Evolutionary conservation across 2,329 filamentous ascomycete genomes (phyloP), one percentile per base, ranked within the genome.

Genomic region (Xylariaceae sp.): DNA sequence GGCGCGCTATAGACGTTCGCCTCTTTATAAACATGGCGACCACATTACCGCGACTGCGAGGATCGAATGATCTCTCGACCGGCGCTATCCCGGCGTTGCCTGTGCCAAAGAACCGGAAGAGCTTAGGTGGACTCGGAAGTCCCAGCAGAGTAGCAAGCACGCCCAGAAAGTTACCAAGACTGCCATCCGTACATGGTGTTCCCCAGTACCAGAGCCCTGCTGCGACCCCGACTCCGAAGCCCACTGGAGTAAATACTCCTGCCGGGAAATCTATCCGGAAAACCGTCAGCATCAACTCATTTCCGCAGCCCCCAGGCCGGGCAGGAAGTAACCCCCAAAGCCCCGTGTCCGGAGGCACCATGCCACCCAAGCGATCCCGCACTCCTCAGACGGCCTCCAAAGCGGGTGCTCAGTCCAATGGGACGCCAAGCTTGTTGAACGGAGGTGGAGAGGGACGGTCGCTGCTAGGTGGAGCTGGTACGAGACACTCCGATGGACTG

Each of bases 231-330:
- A 79, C 83, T 13, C 77, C 83, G 15, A 83, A 82, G 60, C 78
- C 82, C 1, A 74, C 80, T 4, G 78, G 77, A 42, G 75, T 85
- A 11, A 86, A 83, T 62, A 77, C 78, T 42, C 37, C 37, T 37
- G 78, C 83, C 4, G 84, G 85, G 30, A 92, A 87, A 73, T 85
- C 87, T 1, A 75, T 97, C 57, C 86, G 92, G 63, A 95, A 95
- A 75, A 89, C 89, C 0, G 88, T 96, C 69, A 97, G 92, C 79
- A 96, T 97, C 70, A 93, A 92, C 71, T 88, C 91, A 0, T 97
- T 97, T 70, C 93, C 93, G 35, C 89, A 96, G 65, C 93, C 93
- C 11, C 93, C 93, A 11, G 87, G 87, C 66, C 84, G 86, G 52
- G 81, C 79, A 52, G 77, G 77, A 67, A 91, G 81, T 75, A 77